Percentiles rank a stretch among this genome's conserved stretches.
Conservation (phyloP, 2,329 filamentous ascomycete species). For the Exophiala aquamarina region DNA sequence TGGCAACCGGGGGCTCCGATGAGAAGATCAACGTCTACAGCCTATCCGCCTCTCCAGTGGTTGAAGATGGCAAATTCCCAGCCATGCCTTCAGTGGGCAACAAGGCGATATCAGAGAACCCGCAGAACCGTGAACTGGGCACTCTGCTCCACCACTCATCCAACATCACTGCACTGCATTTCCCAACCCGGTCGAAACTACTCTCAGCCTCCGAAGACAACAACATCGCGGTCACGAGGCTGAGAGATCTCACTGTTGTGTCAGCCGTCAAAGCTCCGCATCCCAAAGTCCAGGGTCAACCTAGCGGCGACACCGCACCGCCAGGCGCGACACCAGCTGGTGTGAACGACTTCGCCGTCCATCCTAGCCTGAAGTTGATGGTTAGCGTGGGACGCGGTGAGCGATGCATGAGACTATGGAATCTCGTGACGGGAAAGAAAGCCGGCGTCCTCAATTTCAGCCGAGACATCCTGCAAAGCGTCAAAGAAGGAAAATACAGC, state of each 20-base stretch:
- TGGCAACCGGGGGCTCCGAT: conserved; percentile 90
- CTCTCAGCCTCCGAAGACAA: conserved; percentile 88
- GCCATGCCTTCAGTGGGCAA: conserved; percentile 67
- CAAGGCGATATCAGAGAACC: conserved; percentile 77
- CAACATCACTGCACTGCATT: conserved; percentile 74
- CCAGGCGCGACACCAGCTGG: conserved; percentile 79
- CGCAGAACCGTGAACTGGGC: conserved; percentile 83
- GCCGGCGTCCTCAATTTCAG: conserved; percentile 87
- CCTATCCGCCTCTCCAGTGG: conserved; percentile 69
- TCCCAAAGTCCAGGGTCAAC: conserved; percentile 74
- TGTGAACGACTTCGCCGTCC: conserved; percentile 91
- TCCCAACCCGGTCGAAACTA: conserved; percentile 83
- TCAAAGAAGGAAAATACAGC: conserved; percentile 73
- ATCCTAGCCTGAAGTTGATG: conserved; percentile 96
- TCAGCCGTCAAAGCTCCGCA: conserved; percentile 86
- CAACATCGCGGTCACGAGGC: conserved; percentile 81
- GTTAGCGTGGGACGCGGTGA: conserved; percentile 88
- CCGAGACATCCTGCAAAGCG: conserved; percentile 67
- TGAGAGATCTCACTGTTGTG: conserved; percentile 84
- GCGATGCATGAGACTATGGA: conserved; percentile 91
- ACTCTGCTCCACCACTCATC: conserved; percentile 83
- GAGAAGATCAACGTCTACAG: conserved; percentile 95
- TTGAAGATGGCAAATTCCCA: conserved; percentile 53
- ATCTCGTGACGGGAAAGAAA: conserved; percentile 93
- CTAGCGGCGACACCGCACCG: conserved; percentile 85